Percentiles rank a stretch among this genome's conserved stretches.
Conservation (phyloP, 371 early-diverging fungal genomes). For the Amoeboradix gromovi region DNA sequence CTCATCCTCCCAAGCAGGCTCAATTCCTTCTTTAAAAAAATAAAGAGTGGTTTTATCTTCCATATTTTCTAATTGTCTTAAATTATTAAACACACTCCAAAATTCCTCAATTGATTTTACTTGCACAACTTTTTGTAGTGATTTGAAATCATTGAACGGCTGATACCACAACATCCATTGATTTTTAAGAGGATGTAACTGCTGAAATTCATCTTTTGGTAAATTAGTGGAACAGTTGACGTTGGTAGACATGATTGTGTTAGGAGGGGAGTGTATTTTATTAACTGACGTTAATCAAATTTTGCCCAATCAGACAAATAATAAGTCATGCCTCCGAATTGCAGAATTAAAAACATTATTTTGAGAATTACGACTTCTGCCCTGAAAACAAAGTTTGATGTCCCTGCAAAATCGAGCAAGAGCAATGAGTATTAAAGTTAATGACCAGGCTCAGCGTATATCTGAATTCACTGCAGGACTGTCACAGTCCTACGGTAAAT, state of each 20-base stretch:
- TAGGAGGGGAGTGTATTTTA: background rate
- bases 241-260: background rate
- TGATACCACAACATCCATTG: background rate
- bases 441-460: background rate
- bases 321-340: too few relatives aligned
- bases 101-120: background rate
- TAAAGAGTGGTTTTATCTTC: background rate
- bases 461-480: background rate
- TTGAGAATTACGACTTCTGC: too few relatives aligned
- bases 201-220: background rate
- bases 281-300: background rate
- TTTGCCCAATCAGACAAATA: background rate
- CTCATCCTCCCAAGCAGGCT: background rate
- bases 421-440: background rate
- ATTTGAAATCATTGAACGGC: background rate
- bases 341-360: too few relatives aligned
- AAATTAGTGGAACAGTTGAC: background rate
- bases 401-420: background rate
- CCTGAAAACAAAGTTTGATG: too few relatives aligned
- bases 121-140: background rate
- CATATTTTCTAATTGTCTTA: background rate
- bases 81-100: slow-evolving; percentile 1
- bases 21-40: background rate
- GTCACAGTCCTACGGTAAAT: background rate
- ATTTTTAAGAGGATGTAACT: background rate